These are phyloP conservation scores for Fusarium mexicanum DNA, from an alignment of 2,329 filamentous ascomycete species.

Conservation along the genomic window DNA sequence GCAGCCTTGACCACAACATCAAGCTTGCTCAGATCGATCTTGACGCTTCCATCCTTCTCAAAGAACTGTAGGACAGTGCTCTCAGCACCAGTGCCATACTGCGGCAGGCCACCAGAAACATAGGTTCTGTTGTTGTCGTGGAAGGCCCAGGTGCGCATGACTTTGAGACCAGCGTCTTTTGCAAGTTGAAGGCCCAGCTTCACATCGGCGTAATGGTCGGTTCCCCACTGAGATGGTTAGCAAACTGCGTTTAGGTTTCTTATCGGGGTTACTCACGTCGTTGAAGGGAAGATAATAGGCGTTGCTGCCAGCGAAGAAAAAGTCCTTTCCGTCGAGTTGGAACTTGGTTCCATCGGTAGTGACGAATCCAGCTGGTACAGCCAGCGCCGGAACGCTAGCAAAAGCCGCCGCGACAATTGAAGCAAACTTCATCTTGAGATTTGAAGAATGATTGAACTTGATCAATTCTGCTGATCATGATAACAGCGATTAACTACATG, in stretches of 20 bases:
- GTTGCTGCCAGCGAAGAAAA: conserved; percentile 67
- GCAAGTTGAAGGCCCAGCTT: conserved; percentile 4
- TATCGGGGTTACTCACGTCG: conserved; percentile 8
- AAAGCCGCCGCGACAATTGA: conserved; percentile 13
- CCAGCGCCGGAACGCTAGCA: neutral
- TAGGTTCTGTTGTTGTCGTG: conserved; percentile 24
- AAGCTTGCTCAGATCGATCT: conserved; percentile 20
- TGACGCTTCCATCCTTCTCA: conserved; percentile 20
- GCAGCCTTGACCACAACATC: conserved; percentile 49
- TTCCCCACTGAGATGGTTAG: conserved; percentile 18
- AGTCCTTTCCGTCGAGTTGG: conserved; percentile 63
- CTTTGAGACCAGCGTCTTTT: conserved; percentile 23
- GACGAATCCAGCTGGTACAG: conserved; percentile 55
- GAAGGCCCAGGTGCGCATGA: conserved; percentile 26
- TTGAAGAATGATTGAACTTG: neutral
- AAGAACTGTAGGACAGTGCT: conserved; percentile 53
- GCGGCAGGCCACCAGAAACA: conserved; percentile 48
- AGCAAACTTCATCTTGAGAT: conserved; percentile 19
- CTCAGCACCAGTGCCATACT: conserved; percentile 58
- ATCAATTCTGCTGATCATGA: neutral
- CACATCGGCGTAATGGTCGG: conserved; percentile 44
- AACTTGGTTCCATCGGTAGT: conserved; percentile 61
- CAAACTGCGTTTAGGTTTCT: too few relatives aligned
- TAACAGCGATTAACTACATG: too few relatives aligned
- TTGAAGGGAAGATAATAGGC: conserved; percentile 66